These are phyloP conservation scores for Coelastrella sp. DNA, from an alignment of 139 green algal genomes.

Conservation along the genomic window DNA sequence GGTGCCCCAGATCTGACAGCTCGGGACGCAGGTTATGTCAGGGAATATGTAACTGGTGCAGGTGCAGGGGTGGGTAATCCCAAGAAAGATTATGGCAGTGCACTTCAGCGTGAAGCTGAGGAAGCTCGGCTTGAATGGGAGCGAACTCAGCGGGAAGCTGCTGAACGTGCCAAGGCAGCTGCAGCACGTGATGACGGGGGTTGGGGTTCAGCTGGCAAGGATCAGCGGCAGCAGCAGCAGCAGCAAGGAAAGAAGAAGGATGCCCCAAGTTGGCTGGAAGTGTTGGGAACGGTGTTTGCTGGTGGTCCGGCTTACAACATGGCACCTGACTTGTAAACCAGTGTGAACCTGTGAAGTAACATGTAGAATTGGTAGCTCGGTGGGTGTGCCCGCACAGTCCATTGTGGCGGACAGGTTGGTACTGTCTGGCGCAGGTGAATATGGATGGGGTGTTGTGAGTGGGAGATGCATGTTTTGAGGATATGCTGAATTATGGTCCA, in stretches of 20 bases:
- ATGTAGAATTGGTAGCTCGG: too few relatives aligned
- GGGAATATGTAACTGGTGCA: neutral
- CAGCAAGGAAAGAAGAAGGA: neutral
- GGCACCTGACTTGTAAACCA: neutral
- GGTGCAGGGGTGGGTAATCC: too few relatives aligned
- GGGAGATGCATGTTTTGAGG: too few relatives aligned
- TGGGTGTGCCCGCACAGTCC: too few relatives aligned
- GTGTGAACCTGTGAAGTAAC: neutral
- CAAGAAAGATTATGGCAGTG: neutral
- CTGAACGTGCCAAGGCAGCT: neutral
- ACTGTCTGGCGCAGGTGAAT: too few relatives aligned
- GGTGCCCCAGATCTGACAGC: neutral
- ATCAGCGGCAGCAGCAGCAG: constrained; percentile 7
- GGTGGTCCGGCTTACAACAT: constrained; percentile 1
- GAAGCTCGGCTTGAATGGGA: neutral
- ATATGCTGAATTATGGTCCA: too few relatives aligned
- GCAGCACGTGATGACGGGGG: neutral
- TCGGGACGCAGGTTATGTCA: neutral
- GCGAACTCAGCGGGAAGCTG: neutral
- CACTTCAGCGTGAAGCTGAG: neutral
- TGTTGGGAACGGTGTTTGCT: constrained; percentile 23
- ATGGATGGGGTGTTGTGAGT: too few relatives aligned
- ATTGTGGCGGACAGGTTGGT: too few relatives aligned
- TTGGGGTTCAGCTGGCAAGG: neutral
- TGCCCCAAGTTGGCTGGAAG: constrained; percentile 2